Conservation (phyloP, 228 moss, liverwort and hornwort species). For the Sphagnum fallax region DNA sequence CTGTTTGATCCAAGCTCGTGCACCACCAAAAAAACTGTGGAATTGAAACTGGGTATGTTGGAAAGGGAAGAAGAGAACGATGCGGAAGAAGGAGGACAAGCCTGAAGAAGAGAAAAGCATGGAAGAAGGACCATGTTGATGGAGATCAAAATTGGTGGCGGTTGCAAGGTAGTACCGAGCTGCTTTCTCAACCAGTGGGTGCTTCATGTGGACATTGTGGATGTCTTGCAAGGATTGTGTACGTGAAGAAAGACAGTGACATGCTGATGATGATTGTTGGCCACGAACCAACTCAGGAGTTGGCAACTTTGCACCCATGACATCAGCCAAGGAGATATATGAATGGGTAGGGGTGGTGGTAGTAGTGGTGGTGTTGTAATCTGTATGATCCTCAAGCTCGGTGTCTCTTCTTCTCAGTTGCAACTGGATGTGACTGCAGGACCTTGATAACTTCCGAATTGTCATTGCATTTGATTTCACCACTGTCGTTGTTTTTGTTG, state of each 20-base stretch:
- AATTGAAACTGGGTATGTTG: neutral
- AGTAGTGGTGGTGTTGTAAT: too few species aligned
- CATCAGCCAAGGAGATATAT: constrained; percentile 43
- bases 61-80: neutral
- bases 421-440: constrained; percentile 16
- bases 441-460: constrained; percentile 29
- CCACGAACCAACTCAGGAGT: too few species aligned
- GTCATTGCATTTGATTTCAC: constrained; percentile 30
- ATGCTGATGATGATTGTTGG: neutral
- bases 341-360: constrained; percentile 34
- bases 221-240: constrained; percentile 29
- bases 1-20: neutral
- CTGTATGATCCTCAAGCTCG: constrained; percentile 20
- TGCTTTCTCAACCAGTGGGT: constrained; percentile 51
- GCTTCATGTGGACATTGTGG: constrained; percentile 50
- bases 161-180: constrained; percentile 40
- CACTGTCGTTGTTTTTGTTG: constrained; percentile 23
- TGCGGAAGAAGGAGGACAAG: neutral
- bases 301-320: constrained; percentile 7
- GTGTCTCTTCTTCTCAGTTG: constrained; percentile 16
- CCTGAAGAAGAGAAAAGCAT: neutral
- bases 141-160: neutral
- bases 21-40: neutral
- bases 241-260: constrained; percentile 10
- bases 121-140: neutral